phyloP scores from a whole-genome alignment of 1,284 basidiomycete species.

The Cutaneotrichosporon cutaneum region DNA sequence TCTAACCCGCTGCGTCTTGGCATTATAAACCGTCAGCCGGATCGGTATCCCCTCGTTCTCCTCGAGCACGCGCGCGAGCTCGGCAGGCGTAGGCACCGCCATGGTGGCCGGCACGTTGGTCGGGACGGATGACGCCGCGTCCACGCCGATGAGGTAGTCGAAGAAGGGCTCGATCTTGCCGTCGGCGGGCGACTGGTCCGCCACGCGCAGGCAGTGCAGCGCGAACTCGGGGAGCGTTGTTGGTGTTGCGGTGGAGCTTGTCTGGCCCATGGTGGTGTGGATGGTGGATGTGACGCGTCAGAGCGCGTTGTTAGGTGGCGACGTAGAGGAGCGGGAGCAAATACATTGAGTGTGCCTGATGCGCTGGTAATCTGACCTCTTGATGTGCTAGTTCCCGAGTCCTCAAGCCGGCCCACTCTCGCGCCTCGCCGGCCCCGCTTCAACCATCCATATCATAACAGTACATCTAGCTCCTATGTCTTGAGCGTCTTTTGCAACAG shows the following conservation, averaged over 20 bases:
- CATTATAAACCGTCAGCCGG: slow-evolving; percentile 83
- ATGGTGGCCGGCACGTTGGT: slow-evolving; percentile 24
- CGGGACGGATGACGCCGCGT: slow-evolving; percentile 54
- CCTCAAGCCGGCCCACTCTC: too few relatives aligned
- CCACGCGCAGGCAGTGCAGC: slow-evolving; percentile 80
- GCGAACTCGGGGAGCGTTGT: slow-evolving; percentile 56
- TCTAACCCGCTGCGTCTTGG: slow-evolving; percentile 77
- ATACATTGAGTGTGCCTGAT: neutral
- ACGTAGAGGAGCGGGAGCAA: neutral
- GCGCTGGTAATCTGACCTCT: too few relatives aligned
- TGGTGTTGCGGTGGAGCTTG: slow-evolving; percentile 38
- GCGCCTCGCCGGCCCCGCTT: too few relatives aligned
- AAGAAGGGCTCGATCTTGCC: slow-evolving; percentile 93
- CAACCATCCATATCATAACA: slow-evolving; percentile 6
- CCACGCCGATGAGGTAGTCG: slow-evolving; percentile 91
- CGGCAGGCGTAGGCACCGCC: slow-evolving; percentile 64
- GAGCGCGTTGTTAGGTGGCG: neutral
- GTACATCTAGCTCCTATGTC: slow-evolving; percentile 17
- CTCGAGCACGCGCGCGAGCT: slow-evolving; percentile 79
- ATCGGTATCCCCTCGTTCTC: slow-evolving; percentile 77
- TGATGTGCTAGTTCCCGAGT: too few relatives aligned
- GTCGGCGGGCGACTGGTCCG: slow-evolving; percentile 80
- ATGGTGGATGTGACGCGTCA: neutral
- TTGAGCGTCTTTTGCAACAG: slow-evolving; percentile 56
- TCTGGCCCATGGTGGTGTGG: slow-evolving; percentile 46